These are phyloP conservation scores for Mortierella sp. DNA, from an alignment of 371 early-diverging fungal species.

Conservation along the genomic window DNA sequence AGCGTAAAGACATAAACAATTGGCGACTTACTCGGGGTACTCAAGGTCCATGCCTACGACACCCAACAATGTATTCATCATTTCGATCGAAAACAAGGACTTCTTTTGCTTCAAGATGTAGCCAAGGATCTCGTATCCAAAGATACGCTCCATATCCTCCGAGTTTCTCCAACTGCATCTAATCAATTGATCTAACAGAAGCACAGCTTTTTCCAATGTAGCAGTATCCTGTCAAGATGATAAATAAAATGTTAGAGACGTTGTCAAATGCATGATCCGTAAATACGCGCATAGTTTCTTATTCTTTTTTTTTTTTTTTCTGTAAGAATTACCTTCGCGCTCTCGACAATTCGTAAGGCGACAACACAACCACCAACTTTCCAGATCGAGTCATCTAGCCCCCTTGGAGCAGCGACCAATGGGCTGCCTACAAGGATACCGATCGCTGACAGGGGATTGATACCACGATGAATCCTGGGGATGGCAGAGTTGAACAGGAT, in stretches of 20 bases:
- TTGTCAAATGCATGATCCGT: too few relatives aligned
- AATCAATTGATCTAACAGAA: conserved; percentile 72
- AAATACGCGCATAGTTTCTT: background rate
- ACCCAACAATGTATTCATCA: conserved; percentile 70
- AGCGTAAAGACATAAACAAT: background rate
- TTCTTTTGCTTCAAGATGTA: conserved; percentile 74
- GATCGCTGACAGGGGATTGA: conserved; percentile 60
- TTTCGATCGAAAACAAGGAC: conserved; percentile 67
- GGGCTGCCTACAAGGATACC: conserved; percentile 69
- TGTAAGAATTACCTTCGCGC: conserved; percentile 65
- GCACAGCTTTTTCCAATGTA: conserved; percentile 69
- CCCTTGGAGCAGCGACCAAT: conserved; percentile 67
- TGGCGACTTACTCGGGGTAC: conserved; percentile 63
- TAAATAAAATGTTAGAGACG: background rate
- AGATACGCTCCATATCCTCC: conserved; percentile 80
- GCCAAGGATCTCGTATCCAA: conserved; percentile 82
- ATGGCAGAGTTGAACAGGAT: conserved; percentile 71
- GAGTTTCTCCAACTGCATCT: conserved; percentile 79
- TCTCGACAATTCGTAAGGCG: conserved; percentile 71
- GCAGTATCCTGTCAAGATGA: conserved; percentile 60
- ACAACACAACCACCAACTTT: conserved; percentile 80
- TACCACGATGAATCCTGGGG: conserved; percentile 68
- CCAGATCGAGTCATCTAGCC: conserved; percentile 79
- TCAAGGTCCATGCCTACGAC: conserved; percentile 75
- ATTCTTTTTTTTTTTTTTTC: background rate